phyloP scores from a whole-genome alignment of 371 early-diverging fungal species.

The Rhizoclosmatium hyalinum region DNA sequence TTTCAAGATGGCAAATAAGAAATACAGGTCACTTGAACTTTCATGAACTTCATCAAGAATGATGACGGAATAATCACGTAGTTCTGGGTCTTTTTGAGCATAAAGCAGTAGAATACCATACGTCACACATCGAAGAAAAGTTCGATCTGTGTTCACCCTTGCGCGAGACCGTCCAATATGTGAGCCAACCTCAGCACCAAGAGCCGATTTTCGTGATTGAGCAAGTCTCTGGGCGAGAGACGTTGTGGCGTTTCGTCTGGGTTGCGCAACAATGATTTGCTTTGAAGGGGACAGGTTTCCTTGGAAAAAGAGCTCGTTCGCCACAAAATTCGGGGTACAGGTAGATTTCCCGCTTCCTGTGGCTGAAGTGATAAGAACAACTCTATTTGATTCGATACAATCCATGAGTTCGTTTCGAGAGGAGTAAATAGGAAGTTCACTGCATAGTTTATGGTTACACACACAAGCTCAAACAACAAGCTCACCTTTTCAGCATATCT shows the following conservation, averaged over 20 bases:
- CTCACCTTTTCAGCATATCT: slow-evolving; percentile 26
- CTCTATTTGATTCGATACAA: slow-evolving; percentile 9
- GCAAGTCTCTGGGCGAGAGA: slow-evolving; percentile 29
- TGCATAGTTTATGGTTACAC: not conserved
- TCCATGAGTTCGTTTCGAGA: slow-evolving; percentile 12
- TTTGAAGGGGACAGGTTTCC: slow-evolving; percentile 20
- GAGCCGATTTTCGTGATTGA: not conserved
- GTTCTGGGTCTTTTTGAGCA: slow-evolving; percentile 21
- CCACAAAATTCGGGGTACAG: slow-evolving; percentile 37
- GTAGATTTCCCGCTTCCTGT: slow-evolving; percentile 36
- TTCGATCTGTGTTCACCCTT: slow-evolving; percentile 9
- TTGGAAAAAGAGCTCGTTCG: slow-evolving; percentile 29
- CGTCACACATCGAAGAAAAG: slow-evolving; percentile 35
- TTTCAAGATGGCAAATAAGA: slow-evolving; percentile 36
- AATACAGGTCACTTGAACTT: slow-evolving; percentile 28
- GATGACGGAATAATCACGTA: slow-evolving; percentile 27
- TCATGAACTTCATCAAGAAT: slow-evolving; percentile 41
- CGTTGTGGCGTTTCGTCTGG: slow-evolving; percentile 33
- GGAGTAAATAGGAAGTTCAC: slow-evolving; percentile 32
- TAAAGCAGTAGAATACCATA: slow-evolving; percentile 36
- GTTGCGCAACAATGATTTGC: slow-evolving; percentile 38
- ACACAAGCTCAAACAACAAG: not conserved
- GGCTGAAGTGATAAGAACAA: slow-evolving; percentile 26
- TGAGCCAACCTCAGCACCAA: slow-evolving; percentile 29
- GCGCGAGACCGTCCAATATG: slow-evolving; percentile 34